Conservation (phyloP, 164 flowering plant genomes). For the Dillenia suffruticosa region DNA sequence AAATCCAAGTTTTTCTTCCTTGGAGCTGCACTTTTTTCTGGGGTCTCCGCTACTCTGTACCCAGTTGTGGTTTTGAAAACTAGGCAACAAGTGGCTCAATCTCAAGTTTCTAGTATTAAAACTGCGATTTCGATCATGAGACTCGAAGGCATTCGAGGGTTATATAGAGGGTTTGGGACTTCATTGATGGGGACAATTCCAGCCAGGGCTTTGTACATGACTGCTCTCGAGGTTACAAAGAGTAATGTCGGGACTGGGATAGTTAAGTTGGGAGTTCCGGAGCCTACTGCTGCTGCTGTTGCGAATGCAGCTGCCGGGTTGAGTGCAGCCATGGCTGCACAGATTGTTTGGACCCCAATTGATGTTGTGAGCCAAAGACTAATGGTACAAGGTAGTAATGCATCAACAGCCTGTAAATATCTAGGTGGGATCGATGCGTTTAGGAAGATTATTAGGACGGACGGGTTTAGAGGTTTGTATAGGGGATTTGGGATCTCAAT, state of each 20-base stretch:
- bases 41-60: constrained; percentile 47
- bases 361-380: constrained; percentile 58
- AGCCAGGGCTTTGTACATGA: constrained; percentile 81
- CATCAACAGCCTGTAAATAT: constrained; percentile 23
- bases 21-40: constrained; percentile 84
- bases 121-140: constrained; percentile 24
- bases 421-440: constrained; percentile 44
- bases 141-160: constrained; percentile 59
- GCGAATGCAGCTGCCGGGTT: constrained; percentile 55
- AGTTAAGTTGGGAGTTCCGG: constrained; percentile 48
- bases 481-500: constrained; percentile 56
- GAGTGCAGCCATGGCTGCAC: constrained; percentile 55
- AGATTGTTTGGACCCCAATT: constrained; percentile 60
- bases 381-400: constrained; percentile 43
- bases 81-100: constrained; percentile 49
- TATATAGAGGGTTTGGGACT: constrained; percentile 80
- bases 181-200: constrained; percentile 82
- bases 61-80: constrained; percentile 68
- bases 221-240: constrained; percentile 75
- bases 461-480: constrained; percentile 45
- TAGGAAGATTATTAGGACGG: constrained; percentile 33
- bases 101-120: constrained; percentile 28
- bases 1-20: constrained; percentile 82
- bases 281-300: constrained; percentile 38
- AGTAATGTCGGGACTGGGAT: constrained; percentile 57